Base-by-base conservation (phyloP, 2,329 filamentous ascomycete genomes). In the Penicillium brevicompactum region DNA sequence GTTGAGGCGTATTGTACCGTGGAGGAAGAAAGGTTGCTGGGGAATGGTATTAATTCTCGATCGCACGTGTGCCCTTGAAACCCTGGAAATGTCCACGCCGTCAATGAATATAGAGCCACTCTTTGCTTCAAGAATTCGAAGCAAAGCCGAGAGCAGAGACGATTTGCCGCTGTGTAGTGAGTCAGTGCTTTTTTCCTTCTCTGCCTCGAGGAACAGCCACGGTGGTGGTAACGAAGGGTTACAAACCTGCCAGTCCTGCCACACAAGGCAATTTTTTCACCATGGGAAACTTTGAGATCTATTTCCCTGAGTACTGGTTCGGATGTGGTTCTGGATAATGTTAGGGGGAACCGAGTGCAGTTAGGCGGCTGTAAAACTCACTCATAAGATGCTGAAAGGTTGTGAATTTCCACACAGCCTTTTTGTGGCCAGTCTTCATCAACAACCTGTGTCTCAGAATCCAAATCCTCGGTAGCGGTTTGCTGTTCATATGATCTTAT, bases 401-500 rank as follows among this genome's bases (percentile, higher is more conserved):
- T 59, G 30, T 64, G 59, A 57, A 77, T 73, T 37, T 75, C 66
- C 31, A 78, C 69, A 43, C 60, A 62, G 13, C 76, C 76, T 9
- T 67, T 53, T 16, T 62, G 55, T 6, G 76, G 75, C 75, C 75
- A 78, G 31, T 65, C 62, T 1, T 66, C 56, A 0, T 71, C 68
- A 3, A 69, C 64, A 3, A 51, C 54, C 21, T 67, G 58, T 22
- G 71, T 64, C 56, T 82, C 78, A 4, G 55, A 62, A 13, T 59
- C 60, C 41, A 68, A 66, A 40, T 80, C 69, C 59, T 81, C 78
- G 2, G 67, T 68, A 4, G 70, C 62, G 1, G 74, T 73, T 40
- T 71, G 70, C 6, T 70, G 67, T 3, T 72, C 73, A 57, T 82
- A 83, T 18, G 74, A 76, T 57, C 79, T 79, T 53, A 84, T 76